Evolutionary conservation across 768 basidiomycete species (phyloP).

Genomic region (Amanita fuliginea): DNA sequence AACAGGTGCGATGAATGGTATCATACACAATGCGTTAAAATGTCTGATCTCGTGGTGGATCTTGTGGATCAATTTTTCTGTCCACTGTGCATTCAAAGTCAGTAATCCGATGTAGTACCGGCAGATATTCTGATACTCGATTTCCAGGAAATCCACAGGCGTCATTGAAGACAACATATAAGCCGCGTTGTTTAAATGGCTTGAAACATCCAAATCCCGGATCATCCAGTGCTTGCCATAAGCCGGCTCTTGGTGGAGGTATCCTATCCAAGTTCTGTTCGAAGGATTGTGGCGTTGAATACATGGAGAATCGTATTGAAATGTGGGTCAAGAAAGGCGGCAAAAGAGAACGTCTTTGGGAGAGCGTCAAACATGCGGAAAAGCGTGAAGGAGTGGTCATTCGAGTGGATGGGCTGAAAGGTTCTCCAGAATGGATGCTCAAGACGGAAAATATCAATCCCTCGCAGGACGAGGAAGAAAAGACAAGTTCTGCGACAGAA

Average conservation of each 20-base stretch:
- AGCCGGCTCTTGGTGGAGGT: constrained; percentile 57
- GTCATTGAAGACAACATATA: constrained; percentile 67
- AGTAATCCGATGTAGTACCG: constrained; percentile 17
- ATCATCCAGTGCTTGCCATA: constrained; percentile 63
- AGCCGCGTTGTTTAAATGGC: constrained; percentile 65
- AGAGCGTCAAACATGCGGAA: constrained; percentile 56
- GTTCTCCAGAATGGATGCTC: background rate
- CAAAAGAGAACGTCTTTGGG: constrained; percentile 58
- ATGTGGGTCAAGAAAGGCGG: constrained; percentile 54
- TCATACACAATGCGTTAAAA: constrained; percentile 74
- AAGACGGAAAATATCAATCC: constrained; percentile 14
- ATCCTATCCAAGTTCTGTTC: constrained; percentile 85
- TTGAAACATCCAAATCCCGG: constrained; percentile 49
- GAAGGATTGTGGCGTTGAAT: constrained; percentile 73
- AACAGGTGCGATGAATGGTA: constrained; percentile 91
- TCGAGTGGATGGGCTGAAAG: constrained; percentile 21
- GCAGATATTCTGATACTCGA: constrained; percentile 3
- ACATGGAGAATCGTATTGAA: constrained; percentile 55
- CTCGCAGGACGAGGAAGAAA: background rate
- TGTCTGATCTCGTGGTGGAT: constrained; percentile 74
- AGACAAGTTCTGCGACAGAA: background rate
- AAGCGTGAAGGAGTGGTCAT: constrained; percentile 64
- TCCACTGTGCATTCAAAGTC: constrained; percentile 68
- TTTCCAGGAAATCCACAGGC: constrained; percentile 45
- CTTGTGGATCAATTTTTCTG: constrained; percentile 92